Percentiles rank a stretch among this genome's conserved stretches.
Conservation (phyloP, 306 rosid genomes). For the Albizia julibrissin region DNA sequence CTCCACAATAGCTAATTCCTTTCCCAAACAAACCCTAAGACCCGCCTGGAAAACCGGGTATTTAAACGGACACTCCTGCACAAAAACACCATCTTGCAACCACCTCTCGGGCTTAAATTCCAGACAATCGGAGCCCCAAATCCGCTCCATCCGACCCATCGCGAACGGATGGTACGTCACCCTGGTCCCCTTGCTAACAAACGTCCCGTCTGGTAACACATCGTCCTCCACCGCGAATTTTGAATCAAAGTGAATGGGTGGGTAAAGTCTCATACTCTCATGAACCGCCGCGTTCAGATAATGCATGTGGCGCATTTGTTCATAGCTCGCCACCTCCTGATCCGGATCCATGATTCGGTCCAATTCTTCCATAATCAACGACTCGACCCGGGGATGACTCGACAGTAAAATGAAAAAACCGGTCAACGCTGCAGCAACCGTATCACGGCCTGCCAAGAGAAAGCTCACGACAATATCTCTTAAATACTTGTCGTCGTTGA, state of each 20-base stretch:
- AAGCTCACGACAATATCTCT: slow-evolving; percentile 85
- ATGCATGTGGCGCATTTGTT: slow-evolving; percentile 58
- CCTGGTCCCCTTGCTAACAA: slow-evolving; percentile 64
- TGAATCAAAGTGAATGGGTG: slow-evolving; percentile 88
- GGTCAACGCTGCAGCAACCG: slow-evolving; percentile 66
- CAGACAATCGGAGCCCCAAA: slow-evolving; percentile 76
- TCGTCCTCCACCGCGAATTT: slow-evolving; percentile 74
- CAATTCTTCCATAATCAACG: slow-evolving; percentile 50
- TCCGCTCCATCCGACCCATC: slow-evolving; percentile 84
- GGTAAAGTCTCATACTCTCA: slow-evolving; percentile 81
- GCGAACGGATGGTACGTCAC: slow-evolving; percentile 90
- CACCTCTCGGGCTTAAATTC: slow-evolving; percentile 81
- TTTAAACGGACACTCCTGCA: slow-evolving; percentile 52
- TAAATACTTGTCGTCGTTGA: slow-evolving; percentile 60
- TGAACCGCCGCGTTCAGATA: slow-evolving; percentile 66
- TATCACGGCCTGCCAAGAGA: slow-evolving; percentile 85
- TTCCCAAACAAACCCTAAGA: slow-evolving; percentile 83
- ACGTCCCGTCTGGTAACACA: slow-evolving; percentile 78
- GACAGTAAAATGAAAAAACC: slow-evolving; percentile 64
- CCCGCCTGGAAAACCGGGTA: slow-evolving; percentile 93
- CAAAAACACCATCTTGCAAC: slow-evolving; percentile 58
- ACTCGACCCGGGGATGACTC: slow-evolving; percentile 49
- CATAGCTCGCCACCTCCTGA: slow-evolving; percentile 36
- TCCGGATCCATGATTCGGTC: slow-evolving; percentile 48
- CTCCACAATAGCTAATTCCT: slow-evolving; percentile 72